Base-by-base conservation (phyloP, 257 asterid species). In the Gardenia jasminoides region DNA sequence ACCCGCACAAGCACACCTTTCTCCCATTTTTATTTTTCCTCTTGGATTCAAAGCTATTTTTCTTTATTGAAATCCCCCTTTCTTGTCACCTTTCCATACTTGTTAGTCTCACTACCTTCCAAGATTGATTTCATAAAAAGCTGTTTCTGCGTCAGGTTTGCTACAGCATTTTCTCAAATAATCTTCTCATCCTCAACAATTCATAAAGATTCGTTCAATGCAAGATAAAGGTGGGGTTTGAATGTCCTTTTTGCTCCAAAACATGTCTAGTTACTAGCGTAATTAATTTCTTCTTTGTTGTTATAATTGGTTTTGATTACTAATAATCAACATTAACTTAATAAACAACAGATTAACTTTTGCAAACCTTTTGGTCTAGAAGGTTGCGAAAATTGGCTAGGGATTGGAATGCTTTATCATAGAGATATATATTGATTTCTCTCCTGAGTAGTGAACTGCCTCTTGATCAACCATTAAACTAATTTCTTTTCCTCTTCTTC, bases 91-190 rank as follows among this genome's bases (percentile, higher is more conserved):
- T 80, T 82, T 82, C 82, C 76, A 81, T 81, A 65, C 76, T 79
- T 74, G 75, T 75, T 82, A 81, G 68, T 80, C 83, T 81, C 87
- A 80, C 89, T 84, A 83, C 76, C 84, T 87, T 82, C 89, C 89
- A 86, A 85, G 85, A 76, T 87, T 86, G 90, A 87, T 83, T 83
- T 82, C 85, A 79, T 66, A 43, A 73, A 83, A 89, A 81, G 86
- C 86, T 86, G 93, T 78, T 85, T 80, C 76, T 82, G 83, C 79
- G 76, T 80, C 91, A 82, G 82, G 80, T 79, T 82, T 85, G 81
- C 70, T 41, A 46, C 62, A 48, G 56, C 61, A 72, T 54, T n/a
- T 41, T 50, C 59, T 58, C 70, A 75, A 78, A 65, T 41, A 72
- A 70, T 79, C 74, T 77, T 77, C 64, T 83, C 80, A 67, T 48